Evolutionary conservation across 1,284 basidiomycete species (phyloP), one percentile per base, ranked within the genome.

Genomic region (Sporisorium scitamineum): DNA sequence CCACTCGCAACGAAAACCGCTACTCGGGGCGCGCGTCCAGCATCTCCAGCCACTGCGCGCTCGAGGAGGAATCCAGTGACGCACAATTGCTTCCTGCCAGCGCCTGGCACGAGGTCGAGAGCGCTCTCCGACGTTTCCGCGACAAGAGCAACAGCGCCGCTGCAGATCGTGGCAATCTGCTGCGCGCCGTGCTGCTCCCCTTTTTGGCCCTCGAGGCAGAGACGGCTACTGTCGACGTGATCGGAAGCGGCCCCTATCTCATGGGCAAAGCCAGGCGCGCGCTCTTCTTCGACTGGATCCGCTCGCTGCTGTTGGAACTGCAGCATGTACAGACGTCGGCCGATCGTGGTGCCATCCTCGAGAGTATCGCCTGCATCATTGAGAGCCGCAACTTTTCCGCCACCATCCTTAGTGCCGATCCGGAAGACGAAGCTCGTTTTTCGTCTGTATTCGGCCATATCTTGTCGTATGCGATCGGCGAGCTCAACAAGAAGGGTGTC

Each of bases 401-500:
- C 4, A 26, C 53, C 20, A 71, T 79, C 27, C 73, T 83, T 50
- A 56, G 54, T 39, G 47, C 57, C 13, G 79, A 83, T 54, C 57
- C 32, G 2, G 70, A 73, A 39, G 81, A 83, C 55, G 63, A 75
- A 58, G 70, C 73, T 16, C 68, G 64, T 26, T 83, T 82, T 70
- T 74, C 65, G 13, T 72, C 74, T 2, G 77, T 81, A 47, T 82
- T 83, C 61, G 79, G 79, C 16, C 77, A 80, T 53, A 82, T 82
- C 44, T 26, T 81, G 18, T 72, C 70, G 5, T 83, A 80, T 42
- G 81, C 81, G 5, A 83, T 83, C 41, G 81, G 81, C 24, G 81
- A 83, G 74, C 68, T 83, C 45, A 83, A 83, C 70, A 83, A 83
- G 63, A 83, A 83, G 74, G 81, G 81, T 11, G 81, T 83, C 24